Conservation (phyloP, 1,284 basidiomycete species). For the Ustilago curta region DNA sequence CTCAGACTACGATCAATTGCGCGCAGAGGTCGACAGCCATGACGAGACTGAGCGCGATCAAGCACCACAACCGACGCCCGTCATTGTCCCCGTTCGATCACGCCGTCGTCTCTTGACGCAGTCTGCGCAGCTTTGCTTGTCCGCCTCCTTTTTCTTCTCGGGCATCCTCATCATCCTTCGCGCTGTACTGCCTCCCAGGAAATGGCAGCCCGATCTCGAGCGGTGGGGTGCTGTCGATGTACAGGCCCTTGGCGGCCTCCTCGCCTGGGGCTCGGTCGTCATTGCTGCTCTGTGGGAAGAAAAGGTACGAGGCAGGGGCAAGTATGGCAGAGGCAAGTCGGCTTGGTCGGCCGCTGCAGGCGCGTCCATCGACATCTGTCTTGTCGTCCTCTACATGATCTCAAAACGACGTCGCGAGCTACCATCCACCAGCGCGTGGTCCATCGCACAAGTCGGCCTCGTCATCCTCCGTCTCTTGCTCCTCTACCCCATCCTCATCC, state of each 20-base stretch:
- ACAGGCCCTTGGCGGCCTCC: slow-evolving; percentile 56
- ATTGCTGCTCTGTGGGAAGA: slow-evolving; percentile 60
- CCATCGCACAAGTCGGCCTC: slow-evolving; percentile 56
- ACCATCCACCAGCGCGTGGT: slow-evolving; percentile 47
- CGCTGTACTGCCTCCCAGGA: slow-evolving; percentile 59
- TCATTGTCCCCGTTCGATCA: slow-evolving; percentile 59
- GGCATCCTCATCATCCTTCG: slow-evolving; percentile 61
- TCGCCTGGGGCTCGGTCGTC: slow-evolving; percentile 57
- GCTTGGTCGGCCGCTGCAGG: slow-evolving; percentile 36
- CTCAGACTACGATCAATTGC: slow-evolving; percentile 39
- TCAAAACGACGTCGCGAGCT: slow-evolving; percentile 28
- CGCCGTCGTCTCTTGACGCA: slow-evolving; percentile 55
- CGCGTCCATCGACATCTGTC: slow-evolving; percentile 42
- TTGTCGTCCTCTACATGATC: slow-evolving; percentile 50
- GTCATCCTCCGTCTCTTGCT: slow-evolving; percentile 54
- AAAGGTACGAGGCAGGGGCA: slow-evolving; percentile 47
- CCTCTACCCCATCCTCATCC: slow-evolving; percentile 54
- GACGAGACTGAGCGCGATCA: slow-evolving; percentile 12
- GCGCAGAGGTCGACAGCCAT: slow-evolving; percentile 27
- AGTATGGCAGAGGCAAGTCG: slow-evolving; percentile 59
- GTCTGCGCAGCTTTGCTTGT: slow-evolving; percentile 39
- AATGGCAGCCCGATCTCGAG: slow-evolving; percentile 58
- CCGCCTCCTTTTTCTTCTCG: slow-evolving; percentile 56
- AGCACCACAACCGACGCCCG: slow-evolving; percentile 55
- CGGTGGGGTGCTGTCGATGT: slow-evolving; percentile 58